Evolutionary conservation across 306 rosid species (phyloP).

Genomic region (Trichosanthes truncata): DNA sequence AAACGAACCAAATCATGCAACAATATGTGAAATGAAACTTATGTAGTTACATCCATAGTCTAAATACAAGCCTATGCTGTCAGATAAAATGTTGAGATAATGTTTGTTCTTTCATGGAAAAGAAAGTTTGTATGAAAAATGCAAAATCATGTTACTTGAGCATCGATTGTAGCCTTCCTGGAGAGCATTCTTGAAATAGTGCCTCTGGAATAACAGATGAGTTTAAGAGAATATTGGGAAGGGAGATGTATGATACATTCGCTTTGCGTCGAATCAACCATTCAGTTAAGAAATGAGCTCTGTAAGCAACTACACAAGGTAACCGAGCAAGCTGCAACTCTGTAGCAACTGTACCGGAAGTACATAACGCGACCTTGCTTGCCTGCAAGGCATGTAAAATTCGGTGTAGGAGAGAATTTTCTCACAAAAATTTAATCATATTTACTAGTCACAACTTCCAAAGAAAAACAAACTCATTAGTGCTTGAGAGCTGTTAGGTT

Average conservation of each 20-base stretch:
- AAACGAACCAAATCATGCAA: neutral
- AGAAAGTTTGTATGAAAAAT: neutral
- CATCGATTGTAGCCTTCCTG: conserved; percentile 37
- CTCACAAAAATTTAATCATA: neutral
- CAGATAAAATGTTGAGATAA: neutral
- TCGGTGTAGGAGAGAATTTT: neutral
- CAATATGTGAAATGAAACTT: neutral
- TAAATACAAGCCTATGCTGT: neutral
- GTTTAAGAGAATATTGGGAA: conserved; percentile 75
- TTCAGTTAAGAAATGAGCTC: conserved; percentile 83
- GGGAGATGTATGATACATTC: conserved; percentile 62
- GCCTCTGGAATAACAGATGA: conserved; percentile 72
- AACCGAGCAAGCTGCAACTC: conserved; percentile 80
- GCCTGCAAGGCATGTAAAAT: conserved; percentile 39
- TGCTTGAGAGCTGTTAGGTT: neutral
- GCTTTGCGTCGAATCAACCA: conserved; percentile 55
- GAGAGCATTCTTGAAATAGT: conserved; percentile 59
- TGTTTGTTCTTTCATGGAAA: neutral
- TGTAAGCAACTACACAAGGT: conserved; percentile 77
- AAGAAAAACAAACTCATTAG: neutral
- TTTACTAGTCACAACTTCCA: neutral
- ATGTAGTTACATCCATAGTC: neutral
- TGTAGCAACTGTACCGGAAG: conserved; percentile 80
- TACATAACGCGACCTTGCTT: conserved; percentile 71
- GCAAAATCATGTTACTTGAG: conserved; percentile 30